Conservation (phyloP, 176 grass and related monocot species). For the Eragrostis curvula region DNA sequence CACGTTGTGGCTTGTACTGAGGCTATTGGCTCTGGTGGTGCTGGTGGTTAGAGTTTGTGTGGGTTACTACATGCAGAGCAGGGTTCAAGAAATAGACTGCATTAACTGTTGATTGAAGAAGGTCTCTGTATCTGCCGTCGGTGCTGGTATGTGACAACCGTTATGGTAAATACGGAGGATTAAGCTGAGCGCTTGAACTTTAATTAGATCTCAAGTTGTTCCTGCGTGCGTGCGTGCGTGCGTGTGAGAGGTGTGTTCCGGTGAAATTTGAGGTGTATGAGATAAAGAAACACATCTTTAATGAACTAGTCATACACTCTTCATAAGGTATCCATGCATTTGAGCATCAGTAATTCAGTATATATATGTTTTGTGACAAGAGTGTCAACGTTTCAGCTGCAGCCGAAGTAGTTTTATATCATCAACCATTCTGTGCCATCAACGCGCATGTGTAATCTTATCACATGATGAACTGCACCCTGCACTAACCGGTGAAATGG, state of each 20-base stretch:
- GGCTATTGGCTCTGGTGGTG: constrained; percentile 46
- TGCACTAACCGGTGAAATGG: too few species aligned
- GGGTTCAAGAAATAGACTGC: constrained; percentile 47
- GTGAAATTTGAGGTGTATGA: neutral
- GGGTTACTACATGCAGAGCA: constrained; percentile 45
- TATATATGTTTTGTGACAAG: too few species aligned
- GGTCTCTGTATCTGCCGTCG: neutral
- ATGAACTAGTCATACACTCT: neutral
- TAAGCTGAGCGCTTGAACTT: neutral
- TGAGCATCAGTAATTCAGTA: neutral
- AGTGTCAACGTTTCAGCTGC: too few species aligned
- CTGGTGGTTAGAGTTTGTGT: constrained; percentile 45
- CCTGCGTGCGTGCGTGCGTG: too few species aligned
- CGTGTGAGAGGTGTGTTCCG: too few species aligned
- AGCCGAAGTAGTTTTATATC: too few species aligned
- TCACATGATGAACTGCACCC: too few species aligned
- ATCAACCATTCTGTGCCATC: too few species aligned
- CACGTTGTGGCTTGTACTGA: constrained; percentile 47
- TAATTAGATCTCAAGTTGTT: neutral
- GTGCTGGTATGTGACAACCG: neutral
- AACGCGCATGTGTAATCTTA: too few species aligned
- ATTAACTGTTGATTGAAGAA: constrained; percentile 40
- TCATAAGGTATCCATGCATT: neutral
- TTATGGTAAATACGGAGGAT: neutral
- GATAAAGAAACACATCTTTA: neutral